Conservation (phyloP, 192 early-diverging fungal species). For the Thamnidium elegans region DNA sequence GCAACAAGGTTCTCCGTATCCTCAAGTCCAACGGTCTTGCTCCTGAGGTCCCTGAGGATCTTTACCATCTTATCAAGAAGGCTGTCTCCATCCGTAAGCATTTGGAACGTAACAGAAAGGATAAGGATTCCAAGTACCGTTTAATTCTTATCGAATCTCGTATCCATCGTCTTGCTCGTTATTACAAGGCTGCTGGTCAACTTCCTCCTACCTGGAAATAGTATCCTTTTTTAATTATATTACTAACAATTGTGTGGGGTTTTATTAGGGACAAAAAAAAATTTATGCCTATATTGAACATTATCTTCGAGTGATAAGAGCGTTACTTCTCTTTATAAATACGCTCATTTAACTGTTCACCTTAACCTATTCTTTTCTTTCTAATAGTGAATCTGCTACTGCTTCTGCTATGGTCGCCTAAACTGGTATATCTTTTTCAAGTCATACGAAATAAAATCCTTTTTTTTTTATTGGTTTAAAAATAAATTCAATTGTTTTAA, state of each 20-base stretch:
- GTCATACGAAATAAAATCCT: neutral
- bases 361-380: neutral
- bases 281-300: conserved; percentile 17
- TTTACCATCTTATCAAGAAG: conserved; percentile 99
- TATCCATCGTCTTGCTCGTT: conserved; percentile 96
- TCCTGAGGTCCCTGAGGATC: conserved; percentile 96
- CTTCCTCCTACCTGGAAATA: conserved; percentile 98
- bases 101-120: conserved; percentile 98
- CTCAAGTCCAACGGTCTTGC: conserved; percentile 87
- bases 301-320: conserved; percentile 26
- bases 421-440: conserved; percentile 1
- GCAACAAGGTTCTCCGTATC: conserved; percentile 99
- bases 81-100: conserved; percentile 99
- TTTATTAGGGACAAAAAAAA: neutral
- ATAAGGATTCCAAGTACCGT: conserved; percentile 98
- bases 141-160: conserved; percentile 94
- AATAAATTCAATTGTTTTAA: neutral
- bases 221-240: conserved; percentile 56
- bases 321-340: conserved; percentile 9
- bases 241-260: neutral
- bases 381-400: conserved; percentile 38
- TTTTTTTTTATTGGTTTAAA: neutral
- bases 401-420: conserved; percentile 42
- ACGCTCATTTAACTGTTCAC: neutral
- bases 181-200: conserved; percentile 98